These are phyloP conservation scores for Paecilomyces niveus DNA, from an alignment of 2,329 filamentous ascomycete genomes.

Conservation along the genomic window DNA sequence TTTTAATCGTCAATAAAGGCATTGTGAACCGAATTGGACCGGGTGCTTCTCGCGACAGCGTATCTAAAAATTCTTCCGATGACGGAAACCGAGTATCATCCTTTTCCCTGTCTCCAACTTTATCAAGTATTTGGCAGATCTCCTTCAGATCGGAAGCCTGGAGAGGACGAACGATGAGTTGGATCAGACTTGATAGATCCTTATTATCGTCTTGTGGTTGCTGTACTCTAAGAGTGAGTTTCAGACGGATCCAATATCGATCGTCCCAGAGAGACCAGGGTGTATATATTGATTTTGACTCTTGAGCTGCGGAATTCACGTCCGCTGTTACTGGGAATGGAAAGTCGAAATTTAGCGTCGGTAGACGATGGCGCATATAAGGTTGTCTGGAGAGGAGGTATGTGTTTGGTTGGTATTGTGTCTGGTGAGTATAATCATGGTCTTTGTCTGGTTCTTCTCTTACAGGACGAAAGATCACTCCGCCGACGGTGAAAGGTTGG, in stretches of 20 bases:
- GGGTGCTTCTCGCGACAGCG: conserved; percentile 23
- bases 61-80: neutral
- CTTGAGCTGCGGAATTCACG: neutral
- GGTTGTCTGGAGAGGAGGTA: conserved; percentile 35
- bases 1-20: conserved; percentile 24
- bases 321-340: conserved; percentile 2
- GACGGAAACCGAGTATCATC: neutral
- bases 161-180: conserved; percentile 36
- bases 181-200: neutral
- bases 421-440: neutral
- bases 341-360: conserved; percentile 13
- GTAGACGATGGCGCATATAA: conserved; percentile 21
- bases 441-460: conserved; percentile 2
- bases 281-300: conserved; percentile 1
- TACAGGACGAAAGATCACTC: conserved; percentile 42
- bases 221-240: conserved; percentile 16
- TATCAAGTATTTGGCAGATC: conserved; percentile 10
- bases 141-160: conserved; percentile 20
- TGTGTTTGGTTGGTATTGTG: neutral
- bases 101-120: neutral
- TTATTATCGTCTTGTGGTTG: neutral
- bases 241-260: conserved; percentile 49
- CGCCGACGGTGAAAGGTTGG: conserved; percentile 43
- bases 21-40: conserved; percentile 35
- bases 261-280: conserved; percentile 46